Evolutionary conservation across 2,329 filamentous ascomycete genomes (phyloP).

Genomic region (Phaeoacremonium minimum): DNA sequence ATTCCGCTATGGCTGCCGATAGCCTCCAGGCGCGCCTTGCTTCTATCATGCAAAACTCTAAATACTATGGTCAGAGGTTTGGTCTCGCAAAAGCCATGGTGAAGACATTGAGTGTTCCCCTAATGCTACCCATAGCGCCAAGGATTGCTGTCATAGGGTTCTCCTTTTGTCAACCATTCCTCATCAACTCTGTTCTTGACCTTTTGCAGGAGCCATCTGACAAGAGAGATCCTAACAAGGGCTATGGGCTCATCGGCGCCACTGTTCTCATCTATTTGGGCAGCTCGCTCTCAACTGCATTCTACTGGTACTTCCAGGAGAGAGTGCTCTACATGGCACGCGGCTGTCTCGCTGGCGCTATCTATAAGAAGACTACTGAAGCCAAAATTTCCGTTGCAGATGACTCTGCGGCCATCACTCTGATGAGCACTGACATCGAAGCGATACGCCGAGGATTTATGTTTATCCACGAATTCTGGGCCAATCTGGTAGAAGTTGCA

Average conservation of each 20-base stretch:
- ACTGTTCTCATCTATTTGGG: conserved; percentile 23
- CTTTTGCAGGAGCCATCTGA: conserved; percentile 21
- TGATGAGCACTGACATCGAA: conserved; percentile 34
- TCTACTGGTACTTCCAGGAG: conserved; percentile 25
- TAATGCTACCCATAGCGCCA: conserved; percentile 29
- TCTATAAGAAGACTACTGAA: conserved; percentile 26
- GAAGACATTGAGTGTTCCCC: conserved; percentile 22
- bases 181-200: conserved; percentile 30
- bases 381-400: conserved; percentile 14
- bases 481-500: conserved; percentile 22
- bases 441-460: conserved; percentile 22
- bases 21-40: conserved; percentile 9
- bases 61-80: conserved; percentile 12
- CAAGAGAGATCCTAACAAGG: conserved; percentile 15
- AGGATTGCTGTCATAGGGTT: conserved; percentile 32
- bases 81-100: conserved; percentile 21
- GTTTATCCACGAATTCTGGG: conserved; percentile 28
- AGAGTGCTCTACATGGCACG: conserved; percentile 23
- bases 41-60: conserved; percentile 7
- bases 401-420: conserved; percentile 26
- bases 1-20: conserved; percentile 15
- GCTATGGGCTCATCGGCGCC: conserved; percentile 28
- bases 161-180: conserved; percentile 36
- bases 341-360: conserved; percentile 20
- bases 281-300: conserved; percentile 24